phyloP scores from a whole-genome alignment of 2,329 filamentous ascomycete species.

The Trichophyton rubrum region DNA sequence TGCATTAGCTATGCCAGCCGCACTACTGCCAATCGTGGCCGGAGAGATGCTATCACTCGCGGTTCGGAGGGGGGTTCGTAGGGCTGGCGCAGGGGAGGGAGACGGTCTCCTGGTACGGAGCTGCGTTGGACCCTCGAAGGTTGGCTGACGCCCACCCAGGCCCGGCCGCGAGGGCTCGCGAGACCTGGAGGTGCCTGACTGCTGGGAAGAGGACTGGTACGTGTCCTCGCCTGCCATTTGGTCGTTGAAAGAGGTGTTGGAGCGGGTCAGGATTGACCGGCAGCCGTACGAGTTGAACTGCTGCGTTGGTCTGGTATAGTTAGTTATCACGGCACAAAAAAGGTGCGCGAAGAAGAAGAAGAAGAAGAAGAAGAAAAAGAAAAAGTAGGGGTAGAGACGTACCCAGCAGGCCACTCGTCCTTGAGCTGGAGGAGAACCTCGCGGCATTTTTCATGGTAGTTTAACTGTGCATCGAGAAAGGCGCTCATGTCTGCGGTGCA shows the following conservation, averaged over 20 bases:
- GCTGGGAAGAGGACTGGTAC: conserved; percentile 38
- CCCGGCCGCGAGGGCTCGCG: conserved; percentile 36
- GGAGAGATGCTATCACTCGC: conserved; percentile 42
- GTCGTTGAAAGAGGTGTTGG: conserved; percentile 51
- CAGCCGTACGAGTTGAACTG: conserved; percentile 15
- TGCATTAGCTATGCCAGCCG: conserved; percentile 29
- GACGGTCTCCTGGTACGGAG: conserved; percentile 40
- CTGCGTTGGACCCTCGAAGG: conserved; percentile 47
- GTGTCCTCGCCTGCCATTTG: conserved; percentile 42
- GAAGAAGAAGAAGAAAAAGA: not conserved
- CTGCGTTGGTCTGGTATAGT: conserved; percentile 14
- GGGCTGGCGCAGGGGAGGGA: conserved; percentile 26
- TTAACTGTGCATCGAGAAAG: conserved; percentile 79
- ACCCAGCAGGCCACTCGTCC: conserved; percentile 56
- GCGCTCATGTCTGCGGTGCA: conserved; percentile 64
- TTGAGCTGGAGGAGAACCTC: conserved; percentile 64
- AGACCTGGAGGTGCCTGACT: conserved; percentile 20
- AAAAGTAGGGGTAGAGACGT: conserved; percentile 24
- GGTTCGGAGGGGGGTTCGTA: conserved; percentile 37
- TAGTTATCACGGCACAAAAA: not conserved
- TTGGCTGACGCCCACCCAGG: conserved; percentile 38
- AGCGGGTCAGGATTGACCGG: conserved; percentile 43
- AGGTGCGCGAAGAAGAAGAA: not conserved
- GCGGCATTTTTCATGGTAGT: conserved; percentile 80
- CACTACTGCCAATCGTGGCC: not conserved